phyloP scores from a whole-genome alignment of 495 filamentous ascomycete genomes.

The Tuber melanosporum region DNA sequence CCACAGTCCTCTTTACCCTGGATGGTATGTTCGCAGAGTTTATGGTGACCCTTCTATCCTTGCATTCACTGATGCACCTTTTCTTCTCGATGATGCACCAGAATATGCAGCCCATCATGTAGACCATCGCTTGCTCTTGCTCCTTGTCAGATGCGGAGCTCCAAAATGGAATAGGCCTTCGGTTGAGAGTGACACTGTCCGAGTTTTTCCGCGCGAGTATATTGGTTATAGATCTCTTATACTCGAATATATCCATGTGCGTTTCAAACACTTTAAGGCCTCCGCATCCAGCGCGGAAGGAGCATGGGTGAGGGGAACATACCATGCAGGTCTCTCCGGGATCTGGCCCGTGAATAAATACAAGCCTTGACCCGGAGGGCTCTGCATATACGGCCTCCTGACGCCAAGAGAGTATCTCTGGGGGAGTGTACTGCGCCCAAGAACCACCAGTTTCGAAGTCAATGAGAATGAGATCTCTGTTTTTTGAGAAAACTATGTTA shows the following conservation, averaged over 20 bases:
- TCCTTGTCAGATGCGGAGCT: background rate
- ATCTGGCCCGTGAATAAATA: background rate
- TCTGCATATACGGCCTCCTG: background rate
- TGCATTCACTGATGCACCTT: conserved; percentile 12
- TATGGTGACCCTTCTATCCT: background rate
- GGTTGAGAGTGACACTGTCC: background rate
- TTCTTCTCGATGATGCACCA: conserved; percentile 27
- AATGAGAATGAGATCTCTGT: conserved; percentile 13
- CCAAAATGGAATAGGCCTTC: conserved; percentile 16
- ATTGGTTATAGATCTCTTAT: background rate
- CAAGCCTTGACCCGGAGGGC: background rate
- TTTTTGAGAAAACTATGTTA: conserved; percentile 19
- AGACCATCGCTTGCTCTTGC: conserved; percentile 24
- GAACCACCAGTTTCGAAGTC: conserved; percentile 26
- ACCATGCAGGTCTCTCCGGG: conserved; percentile 9
- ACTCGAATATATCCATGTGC: conserved; percentile 5
- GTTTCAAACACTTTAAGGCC: background rate
- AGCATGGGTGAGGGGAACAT: conserved; percentile 24
- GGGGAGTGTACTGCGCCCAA: conserved; percentile 26
- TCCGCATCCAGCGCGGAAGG: background rate
- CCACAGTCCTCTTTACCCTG: background rate
- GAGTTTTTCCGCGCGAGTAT: conserved; percentile 13
- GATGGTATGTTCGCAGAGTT: background rate
- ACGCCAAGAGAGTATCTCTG: conserved; percentile 14
- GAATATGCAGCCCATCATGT: conserved; percentile 28